Conservation (phyloP, 441 rosid species). For the Kokia cookei region DNA sequence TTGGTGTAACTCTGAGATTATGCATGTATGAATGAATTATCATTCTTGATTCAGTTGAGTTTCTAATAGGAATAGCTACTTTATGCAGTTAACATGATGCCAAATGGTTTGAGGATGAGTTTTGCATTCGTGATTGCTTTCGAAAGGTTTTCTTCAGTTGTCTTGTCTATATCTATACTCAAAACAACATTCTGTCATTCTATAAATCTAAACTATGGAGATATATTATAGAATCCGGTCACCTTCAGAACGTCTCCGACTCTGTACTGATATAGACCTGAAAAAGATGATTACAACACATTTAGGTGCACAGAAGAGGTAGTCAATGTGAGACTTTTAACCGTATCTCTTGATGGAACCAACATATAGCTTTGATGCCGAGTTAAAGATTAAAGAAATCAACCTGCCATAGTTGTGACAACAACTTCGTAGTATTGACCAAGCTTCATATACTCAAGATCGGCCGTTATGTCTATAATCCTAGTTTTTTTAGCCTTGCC, state of each 20-base stretch:
- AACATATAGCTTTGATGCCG: too few species aligned
- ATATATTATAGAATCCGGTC: too few species aligned
- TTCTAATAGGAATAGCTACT: constrained; percentile 64
- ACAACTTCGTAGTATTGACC: constrained; percentile 48
- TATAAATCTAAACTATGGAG: constrained; percentile 19
- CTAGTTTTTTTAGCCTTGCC: constrained; percentile 10
- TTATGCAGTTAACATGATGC: constrained; percentile 43
- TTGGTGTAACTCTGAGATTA: too few species aligned
- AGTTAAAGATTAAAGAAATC: not conserved
- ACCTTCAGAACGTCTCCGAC: not conserved
- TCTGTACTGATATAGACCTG: constrained; percentile 38
- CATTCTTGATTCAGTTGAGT: too few species aligned
- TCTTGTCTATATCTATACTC: constrained; percentile 56
- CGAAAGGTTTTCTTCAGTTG: constrained; percentile 68
- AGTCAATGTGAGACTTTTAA: too few species aligned
- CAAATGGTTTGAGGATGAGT: too few species aligned
- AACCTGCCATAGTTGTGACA: constrained; percentile 69
- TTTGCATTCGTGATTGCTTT: constrained; percentile 32
- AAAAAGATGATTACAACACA: not conserved
- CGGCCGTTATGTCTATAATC: constrained; percentile 23
- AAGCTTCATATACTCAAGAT: constrained; percentile 28
- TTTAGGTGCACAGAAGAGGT: too few species aligned
- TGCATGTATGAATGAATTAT: too few species aligned
- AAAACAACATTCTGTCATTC: constrained; percentile 40
- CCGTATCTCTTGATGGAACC: too few species aligned